Evolutionary conservation across 305 asterid species (phyloP), one percentile per base, ranked within the genome.

Genomic region (Fraxinus nigra): DNA sequence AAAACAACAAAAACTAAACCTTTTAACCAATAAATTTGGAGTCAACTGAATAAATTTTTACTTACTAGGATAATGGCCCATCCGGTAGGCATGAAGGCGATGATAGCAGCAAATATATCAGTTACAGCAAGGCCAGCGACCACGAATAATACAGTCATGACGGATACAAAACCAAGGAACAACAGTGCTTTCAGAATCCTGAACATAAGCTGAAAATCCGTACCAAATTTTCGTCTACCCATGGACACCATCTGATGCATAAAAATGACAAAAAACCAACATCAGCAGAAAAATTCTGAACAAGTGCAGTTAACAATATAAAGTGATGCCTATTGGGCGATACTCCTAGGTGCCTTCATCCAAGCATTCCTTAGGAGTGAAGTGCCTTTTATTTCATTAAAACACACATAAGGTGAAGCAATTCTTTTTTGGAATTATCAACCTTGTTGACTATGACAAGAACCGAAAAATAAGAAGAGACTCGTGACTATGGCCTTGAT

Each of bases 121-220:
- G 91, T 88, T 33, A 94, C 32, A 54, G 92, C 89, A 70, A 97
- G 98, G 35, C 86, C 87, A 72, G 93, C 86, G 72, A 97, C 98
- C 26, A 91, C 98, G 77, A 97, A 95, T 40, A 97, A 85, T 75
- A 93, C 96, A 0, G 96, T 91, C 99, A 95, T 93, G 46, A 97
- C 97, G 5, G 98, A 94, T 46, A 91, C 83, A 34, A 93, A 97
- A 67, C 95, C 98, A 8, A 97, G 94, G 89, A 93, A 97, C 83
- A 97, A 72, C 72, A 97, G 97, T 51, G 97, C 98, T 89, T 97
- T 97, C 34, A 97, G 87, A 84, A 97, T 92, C 95, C 99, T 89
- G 90, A 93, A 95, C 99, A 92, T 97, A 70, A 97, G 99, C 90
- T 97, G 99, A 85, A 97, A 95, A 86, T 95, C 98, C 0, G 98